A percentile compares a stretch with the other conserved stretches of the same genome.
Conservation (phyloP, 2,329 filamentous ascomycete genomes). For the Fusarium protoensiforme region DNA sequence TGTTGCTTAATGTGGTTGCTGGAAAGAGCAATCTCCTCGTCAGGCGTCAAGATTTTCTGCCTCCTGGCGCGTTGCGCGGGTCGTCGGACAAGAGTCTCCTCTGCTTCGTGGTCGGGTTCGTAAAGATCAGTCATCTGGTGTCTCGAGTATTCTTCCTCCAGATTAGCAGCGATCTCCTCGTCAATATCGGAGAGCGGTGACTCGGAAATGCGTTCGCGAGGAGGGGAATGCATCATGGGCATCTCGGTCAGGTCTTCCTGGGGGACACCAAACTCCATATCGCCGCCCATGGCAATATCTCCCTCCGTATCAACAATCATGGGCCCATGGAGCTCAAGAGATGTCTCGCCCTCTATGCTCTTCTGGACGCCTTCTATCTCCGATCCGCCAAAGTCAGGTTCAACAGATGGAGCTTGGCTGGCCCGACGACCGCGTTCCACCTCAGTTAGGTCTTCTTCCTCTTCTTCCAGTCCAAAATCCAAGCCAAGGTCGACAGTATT, state of each 20-base stretch:
- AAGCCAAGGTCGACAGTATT: slow-evolving; percentile 79
- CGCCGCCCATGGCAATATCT: slow-evolving; percentile 68
- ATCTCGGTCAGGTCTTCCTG: slow-evolving; percentile 66
- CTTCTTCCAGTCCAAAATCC: slow-evolving; percentile 79
- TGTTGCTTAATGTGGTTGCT: slow-evolving; percentile 85
- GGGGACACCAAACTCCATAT: slow-evolving; percentile 73
- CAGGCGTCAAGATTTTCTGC: slow-evolving; percentile 84
- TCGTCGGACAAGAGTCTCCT: slow-evolving; percentile 70
- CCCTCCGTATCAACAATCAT: slow-evolving; percentile 73
- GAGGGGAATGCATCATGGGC: slow-evolving; percentile 62
- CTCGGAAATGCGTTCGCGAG: slow-evolving; percentile 67
- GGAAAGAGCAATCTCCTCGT: slow-evolving; percentile 81
- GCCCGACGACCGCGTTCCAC: slow-evolving; percentile 94
- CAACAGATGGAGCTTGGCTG: slow-evolving; percentile 70
- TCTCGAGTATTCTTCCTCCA: slow-evolving; percentile 68
- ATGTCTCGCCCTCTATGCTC: slow-evolving; percentile 65
- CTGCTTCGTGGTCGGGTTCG: slow-evolving; percentile 68
- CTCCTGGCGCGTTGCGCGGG: slow-evolving; percentile 78
- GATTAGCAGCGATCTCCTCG: slow-evolving; percentile 68
- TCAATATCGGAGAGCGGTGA: slow-evolving; percentile 78
- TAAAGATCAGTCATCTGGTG: slow-evolving; percentile 69
- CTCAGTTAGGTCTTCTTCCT: slow-evolving; percentile 61
- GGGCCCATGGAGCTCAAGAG: slow-evolving; percentile 62
- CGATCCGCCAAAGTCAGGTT: slow-evolving; percentile 75
- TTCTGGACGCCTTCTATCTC: slow-evolving; percentile 68